Evolutionary conservation across 192 early-diverging fungal genomes (phyloP), one percentile per base, ranked within the genome.

Genomic region (Podila clonocystis): DNA sequence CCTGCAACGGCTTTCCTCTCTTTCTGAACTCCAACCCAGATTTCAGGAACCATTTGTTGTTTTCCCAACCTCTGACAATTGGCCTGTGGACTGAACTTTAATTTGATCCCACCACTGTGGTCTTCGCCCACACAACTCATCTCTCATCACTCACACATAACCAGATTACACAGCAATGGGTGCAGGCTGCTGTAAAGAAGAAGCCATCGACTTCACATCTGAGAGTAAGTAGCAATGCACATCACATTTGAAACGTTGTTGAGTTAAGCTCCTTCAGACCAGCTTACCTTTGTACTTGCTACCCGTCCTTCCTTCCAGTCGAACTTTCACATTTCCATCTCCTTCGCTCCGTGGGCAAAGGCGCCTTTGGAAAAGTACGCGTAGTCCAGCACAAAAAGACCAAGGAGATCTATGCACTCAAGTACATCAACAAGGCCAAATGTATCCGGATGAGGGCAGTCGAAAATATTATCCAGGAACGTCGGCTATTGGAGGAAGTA

Each of bases 351-450:
- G 95, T 99, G 41, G 97, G 97, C 8, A 95, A 96, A 69, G 97
- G 97, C 2, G 95, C 96, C 5, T 98, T 99, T 82, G 97, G 97
- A 64, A 99, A 97, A 88, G 95, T 93, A 70, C 93, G 95, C 20
- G 93, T 99, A 1, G 96, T 97, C 3, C 94, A 98, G 83, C 95
- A 97, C 80, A 94, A 92, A 69, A 83, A 85, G 11, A 89, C 92
- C 1, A 89, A 92, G 68, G 83, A 89, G 61, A 86, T 94, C 50
- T 98, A 93, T 61, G 97, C 97, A n/a, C 89, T 98, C 57, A 98
- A 98, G 83, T 97, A 97, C 82, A 98, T 98, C 88, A 96, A 94
- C 88, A 98, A 98, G 87, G 88, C 83, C n/a, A 90, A 94, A 70
- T 97, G 96, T 78, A 96, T 98, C 31, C 82, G 88, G 65, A 95